Evolutionary conservation across 2,329 filamentous ascomycete species (phyloP).

Genomic region (Pseudogymnoascus sp.): DNA sequence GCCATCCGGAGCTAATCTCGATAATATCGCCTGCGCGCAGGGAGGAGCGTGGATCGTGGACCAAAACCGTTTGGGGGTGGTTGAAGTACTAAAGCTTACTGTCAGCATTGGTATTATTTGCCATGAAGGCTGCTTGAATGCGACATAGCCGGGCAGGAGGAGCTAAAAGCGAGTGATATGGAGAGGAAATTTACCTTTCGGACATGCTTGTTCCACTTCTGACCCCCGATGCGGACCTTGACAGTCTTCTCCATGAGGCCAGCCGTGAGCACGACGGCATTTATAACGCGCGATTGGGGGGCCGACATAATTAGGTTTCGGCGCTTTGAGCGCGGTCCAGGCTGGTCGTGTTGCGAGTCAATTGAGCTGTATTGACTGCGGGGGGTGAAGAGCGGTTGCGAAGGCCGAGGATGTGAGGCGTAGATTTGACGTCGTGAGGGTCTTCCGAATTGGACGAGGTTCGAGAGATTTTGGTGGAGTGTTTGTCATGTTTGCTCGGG

Average conservation of each 20-base stretch:
- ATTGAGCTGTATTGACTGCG: background rate
- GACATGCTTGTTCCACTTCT: conserved; percentile 64
- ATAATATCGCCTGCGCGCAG: conserved; percentile 69
- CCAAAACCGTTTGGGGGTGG: conserved; percentile 55
- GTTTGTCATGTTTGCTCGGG: conserved; percentile 9
- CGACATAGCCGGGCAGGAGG: background rate
- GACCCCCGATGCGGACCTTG: conserved; percentile 64
- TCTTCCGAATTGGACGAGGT: background rate
- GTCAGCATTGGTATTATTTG: background rate
- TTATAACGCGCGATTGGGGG: conserved; percentile 16
- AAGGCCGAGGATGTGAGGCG: background rate
- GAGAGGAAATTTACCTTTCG: conserved; percentile 50
- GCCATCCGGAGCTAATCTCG: conserved; percentile 58
- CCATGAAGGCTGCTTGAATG: background rate
- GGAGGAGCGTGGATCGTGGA: conserved; percentile 70
- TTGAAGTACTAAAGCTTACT: conserved; percentile 51
- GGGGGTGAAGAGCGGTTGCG: background rate
- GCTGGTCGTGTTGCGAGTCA: background rate
- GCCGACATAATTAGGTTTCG: background rate
- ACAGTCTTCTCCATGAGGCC: conserved; percentile 73
- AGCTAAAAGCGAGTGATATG: background rate
- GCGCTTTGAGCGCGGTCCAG: background rate
- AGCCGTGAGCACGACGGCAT: conserved; percentile 62
- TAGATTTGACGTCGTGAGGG: background rate
- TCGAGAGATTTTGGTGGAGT: conserved; percentile 8